These are phyloP conservation scores for Phytophthora multivora DNA, from an alignment of 352 stramenopile genomes.

Conservation along the genomic window DNA sequence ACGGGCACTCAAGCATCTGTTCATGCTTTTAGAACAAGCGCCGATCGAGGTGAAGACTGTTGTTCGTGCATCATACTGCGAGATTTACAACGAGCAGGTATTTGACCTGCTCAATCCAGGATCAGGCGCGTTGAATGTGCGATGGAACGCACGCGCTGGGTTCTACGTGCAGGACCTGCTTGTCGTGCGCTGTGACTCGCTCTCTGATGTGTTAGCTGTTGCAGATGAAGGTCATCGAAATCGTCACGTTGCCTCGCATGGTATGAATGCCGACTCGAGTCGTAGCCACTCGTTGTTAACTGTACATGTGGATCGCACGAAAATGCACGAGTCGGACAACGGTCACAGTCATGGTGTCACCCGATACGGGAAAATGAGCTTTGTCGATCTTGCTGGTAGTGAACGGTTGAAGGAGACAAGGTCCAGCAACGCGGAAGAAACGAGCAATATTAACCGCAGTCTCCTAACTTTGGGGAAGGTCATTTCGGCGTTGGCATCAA, in stretches of 20 bases:
- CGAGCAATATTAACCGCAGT: slow-evolving; percentile 86
- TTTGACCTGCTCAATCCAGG: slow-evolving; percentile 78
- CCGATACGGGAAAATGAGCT: slow-evolving; percentile 79
- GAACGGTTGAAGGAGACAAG: slow-evolving; percentile 80
- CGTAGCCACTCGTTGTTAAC: slow-evolving; percentile 82
- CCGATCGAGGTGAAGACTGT: slow-evolving; percentile 60
- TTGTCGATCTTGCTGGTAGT: slow-evolving; percentile 82
- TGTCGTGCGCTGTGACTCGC: slow-evolving; percentile 72
- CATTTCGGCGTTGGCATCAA: slow-evolving; percentile 74
- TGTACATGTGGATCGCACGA: slow-evolving; percentile 68
- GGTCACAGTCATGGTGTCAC: slow-evolving; percentile 41
- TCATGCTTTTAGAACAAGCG: slow-evolving; percentile 47
- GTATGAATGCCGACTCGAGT: slow-evolving; percentile 86
- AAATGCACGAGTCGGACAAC: slow-evolving; percentile 47
- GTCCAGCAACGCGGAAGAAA: slow-evolving; percentile 74
- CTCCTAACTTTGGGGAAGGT: slow-evolving; percentile 85
- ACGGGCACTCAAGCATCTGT: slow-evolving; percentile 75
- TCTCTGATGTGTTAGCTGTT: slow-evolving; percentile 78
- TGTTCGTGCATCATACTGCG: slow-evolving; percentile 75
- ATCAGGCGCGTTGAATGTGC: slow-evolving; percentile 64
- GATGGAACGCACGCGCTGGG: slow-evolving; percentile 71
- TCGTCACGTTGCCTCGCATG: slow-evolving; percentile 61
- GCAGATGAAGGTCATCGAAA: slow-evolving; percentile 79
- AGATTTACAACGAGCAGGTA: slow-evolving; percentile 88
- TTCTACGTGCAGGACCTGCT: slow-evolving; percentile 85